Conservation (phyloP, 2,329 filamentous ascomycete species). For the Exserohilum rostratum region DNA sequence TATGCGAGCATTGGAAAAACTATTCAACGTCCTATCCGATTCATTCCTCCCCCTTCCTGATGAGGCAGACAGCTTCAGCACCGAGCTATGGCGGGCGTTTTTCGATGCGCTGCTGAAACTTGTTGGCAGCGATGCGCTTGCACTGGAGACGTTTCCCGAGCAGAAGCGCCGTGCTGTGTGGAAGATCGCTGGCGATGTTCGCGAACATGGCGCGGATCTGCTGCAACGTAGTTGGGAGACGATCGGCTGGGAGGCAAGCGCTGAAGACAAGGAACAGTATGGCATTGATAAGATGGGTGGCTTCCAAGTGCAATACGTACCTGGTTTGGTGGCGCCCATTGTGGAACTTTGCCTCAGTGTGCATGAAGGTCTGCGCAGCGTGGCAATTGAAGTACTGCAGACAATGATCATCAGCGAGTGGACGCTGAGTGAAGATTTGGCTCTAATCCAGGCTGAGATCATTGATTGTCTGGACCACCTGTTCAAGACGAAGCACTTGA, state of each 20-base stretch:
- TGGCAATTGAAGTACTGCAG: conserved; percentile 91
- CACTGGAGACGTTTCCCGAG: conserved; percentile 93
- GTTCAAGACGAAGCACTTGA: conserved; percentile 87
- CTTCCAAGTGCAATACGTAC: conserved; percentile 98
- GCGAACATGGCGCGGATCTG: conserved; percentile 87
- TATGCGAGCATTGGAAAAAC: conserved; percentile 82
- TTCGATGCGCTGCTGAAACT: conserved; percentile 88
- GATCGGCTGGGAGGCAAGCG: conserved; percentile 91
- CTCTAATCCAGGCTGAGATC: conserved; percentile 91
- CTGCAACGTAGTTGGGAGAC: conserved; percentile 88
- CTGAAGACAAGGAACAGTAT: conserved; percentile 79
- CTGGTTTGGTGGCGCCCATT: conserved; percentile 86
- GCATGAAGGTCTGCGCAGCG: conserved; percentile 85
- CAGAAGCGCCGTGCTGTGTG: conserved; percentile 95
- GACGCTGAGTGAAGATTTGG: conserved; percentile 91
- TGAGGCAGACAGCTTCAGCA: conserved; percentile 89
- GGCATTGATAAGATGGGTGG: conserved; percentile 86
- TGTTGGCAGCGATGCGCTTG: conserved; percentile 85
- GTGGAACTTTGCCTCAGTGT: conserved; percentile 94
- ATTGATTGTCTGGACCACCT: conserved; percentile 90
- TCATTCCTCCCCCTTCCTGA: conserved; percentile 87
- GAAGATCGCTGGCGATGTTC: conserved; percentile 97
- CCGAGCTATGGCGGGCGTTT: conserved; percentile 90
- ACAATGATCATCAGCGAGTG: conserved; percentile 99
- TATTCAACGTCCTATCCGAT: conserved; percentile 79